A percentile compares a stretch with the other conserved stretches of the same genome.
Conservation (phyloP, 805 yeast species). For the Candida incommunis region DNA sequence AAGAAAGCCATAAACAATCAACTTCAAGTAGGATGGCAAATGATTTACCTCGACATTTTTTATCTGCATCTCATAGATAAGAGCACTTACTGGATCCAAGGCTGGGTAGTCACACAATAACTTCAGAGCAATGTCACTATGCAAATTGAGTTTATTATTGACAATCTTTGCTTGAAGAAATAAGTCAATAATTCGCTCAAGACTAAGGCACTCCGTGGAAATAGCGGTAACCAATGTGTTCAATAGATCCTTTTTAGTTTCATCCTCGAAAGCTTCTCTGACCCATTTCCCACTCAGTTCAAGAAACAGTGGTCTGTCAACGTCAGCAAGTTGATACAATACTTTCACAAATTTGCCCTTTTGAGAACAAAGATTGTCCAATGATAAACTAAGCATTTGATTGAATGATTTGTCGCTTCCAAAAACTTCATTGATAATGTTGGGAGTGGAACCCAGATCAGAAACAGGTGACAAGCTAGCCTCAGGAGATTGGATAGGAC, state of each 20-base stretch:
- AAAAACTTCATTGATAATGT: neutral
- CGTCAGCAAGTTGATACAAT: constrained; percentile 12
- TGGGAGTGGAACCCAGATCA: constrained; percentile 6
- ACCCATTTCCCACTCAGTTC: constrained; percentile 14
- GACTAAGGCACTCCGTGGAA: constrained; percentile 22
- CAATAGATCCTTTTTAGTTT: constrained; percentile 23
- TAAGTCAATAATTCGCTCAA: constrained; percentile 23
- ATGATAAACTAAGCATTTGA: neutral
- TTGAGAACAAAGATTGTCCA: constrained; percentile 3
- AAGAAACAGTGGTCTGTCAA: constrained; percentile 10
- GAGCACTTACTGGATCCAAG: neutral
- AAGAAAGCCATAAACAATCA: neutral
- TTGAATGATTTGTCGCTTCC: neutral
- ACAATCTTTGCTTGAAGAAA: constrained; percentile 14
- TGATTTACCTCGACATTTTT: neutral
- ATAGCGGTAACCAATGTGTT: constrained; percentile 21
- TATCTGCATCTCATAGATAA: neutral
- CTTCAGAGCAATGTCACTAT: neutral
- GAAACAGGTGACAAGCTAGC: constrained; percentile 16
- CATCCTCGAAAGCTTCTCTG: constrained; percentile 19
- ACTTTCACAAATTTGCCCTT: constrained; percentile 7
- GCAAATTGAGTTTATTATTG: neutral
- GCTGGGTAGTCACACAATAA: neutral
- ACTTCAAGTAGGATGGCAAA: neutral
- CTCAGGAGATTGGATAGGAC: constrained; percentile 7